Evolutionary conservation across 129 eudicot species (phyloP).

Genomic region (Erigeron canadensis): DNA sequence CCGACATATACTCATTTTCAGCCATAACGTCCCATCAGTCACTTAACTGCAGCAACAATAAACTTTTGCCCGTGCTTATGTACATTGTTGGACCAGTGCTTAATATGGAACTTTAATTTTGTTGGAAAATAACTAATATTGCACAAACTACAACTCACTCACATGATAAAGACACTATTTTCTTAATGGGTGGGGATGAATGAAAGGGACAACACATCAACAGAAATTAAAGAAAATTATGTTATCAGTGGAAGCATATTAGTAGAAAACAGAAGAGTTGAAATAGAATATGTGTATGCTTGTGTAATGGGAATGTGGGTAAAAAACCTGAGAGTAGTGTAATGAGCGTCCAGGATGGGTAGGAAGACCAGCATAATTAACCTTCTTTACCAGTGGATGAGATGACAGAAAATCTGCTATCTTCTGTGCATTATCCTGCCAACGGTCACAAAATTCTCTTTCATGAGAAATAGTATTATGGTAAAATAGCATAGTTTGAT

Average conservation of each 20-base stretch:
- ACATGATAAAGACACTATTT: not conserved
- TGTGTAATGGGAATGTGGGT: not conserved
- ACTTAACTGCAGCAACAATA: constrained; percentile 9
- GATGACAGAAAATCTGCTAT: constrained; percentile 84
- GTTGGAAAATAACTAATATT: not conserved
- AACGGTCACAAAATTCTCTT: constrained; percentile 17
- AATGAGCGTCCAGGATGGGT: constrained; percentile 82
- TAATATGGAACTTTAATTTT: constrained; percentile 1
- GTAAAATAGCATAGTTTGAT: not conserved
- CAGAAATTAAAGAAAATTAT: not conserved
- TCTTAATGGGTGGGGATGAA: constrained; percentile 10
- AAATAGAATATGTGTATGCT: not conserved
- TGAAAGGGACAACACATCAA: not conserved
- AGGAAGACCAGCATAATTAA: constrained; percentile 94
- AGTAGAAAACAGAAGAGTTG: not conserved
- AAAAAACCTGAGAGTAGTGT: constrained; percentile 89
- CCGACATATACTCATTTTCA: not conserved
- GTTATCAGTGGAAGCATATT: not conserved
- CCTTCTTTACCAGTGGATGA: constrained; percentile 83
- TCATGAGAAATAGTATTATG: not conserved
- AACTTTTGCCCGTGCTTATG: not conserved
- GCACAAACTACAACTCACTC: constrained; percentile 11
- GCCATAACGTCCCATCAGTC: not conserved
- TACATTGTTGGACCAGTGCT: not conserved
- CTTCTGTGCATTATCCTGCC: constrained; percentile 92